phyloP scores from a whole-genome alignment of 805 yeast species.

The Lipomyces sp. region DNA sequence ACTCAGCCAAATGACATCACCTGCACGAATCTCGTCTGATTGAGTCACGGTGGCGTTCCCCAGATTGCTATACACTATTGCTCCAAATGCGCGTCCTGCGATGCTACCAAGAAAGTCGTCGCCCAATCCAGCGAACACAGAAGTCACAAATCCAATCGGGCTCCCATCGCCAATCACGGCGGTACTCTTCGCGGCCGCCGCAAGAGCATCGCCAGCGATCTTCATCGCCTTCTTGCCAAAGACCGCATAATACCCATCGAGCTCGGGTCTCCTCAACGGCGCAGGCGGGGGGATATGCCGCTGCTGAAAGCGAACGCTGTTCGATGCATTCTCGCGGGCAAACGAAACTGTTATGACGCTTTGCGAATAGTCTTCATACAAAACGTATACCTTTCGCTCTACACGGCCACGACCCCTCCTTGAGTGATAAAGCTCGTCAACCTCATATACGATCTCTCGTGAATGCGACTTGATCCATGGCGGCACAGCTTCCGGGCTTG shows the following conservation, averaged over 20 bases:
- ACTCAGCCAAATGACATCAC: conserved; percentile 77
- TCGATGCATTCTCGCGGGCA: conserved; percentile 53
- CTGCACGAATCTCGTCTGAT: conserved; percentile 66
- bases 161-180: conserved; percentile 35
- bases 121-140: conserved; percentile 36
- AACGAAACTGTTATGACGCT: conserved; percentile 56
- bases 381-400: conserved; percentile 63
- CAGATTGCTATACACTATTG: conserved; percentile 57
- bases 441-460: conserved; percentile 57
- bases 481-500: conserved; percentile 53
- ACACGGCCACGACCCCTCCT: conserved; percentile 57
- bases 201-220: conserved; percentile 35
- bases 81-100: conserved; percentile 71
- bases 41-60: conserved; percentile 51
- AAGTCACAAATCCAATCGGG: conserved; percentile 39
- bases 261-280: conserved; percentile 43
- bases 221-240: conserved; percentile 52
- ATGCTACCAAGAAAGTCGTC: conserved; percentile 53
- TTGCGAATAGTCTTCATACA: conserved; percentile 72
- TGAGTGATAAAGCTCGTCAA: conserved; percentile 52
- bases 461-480: conserved; percentile 44
- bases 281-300: conserved; percentile 45
- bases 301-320: conserved; percentile 44
- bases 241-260: conserved; percentile 49
- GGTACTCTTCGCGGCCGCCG: conserved; percentile 38